Evolutionary conservation across 139 green algal species (phyloP).

Genomic region (Chlamydomonas applanata): DNA sequence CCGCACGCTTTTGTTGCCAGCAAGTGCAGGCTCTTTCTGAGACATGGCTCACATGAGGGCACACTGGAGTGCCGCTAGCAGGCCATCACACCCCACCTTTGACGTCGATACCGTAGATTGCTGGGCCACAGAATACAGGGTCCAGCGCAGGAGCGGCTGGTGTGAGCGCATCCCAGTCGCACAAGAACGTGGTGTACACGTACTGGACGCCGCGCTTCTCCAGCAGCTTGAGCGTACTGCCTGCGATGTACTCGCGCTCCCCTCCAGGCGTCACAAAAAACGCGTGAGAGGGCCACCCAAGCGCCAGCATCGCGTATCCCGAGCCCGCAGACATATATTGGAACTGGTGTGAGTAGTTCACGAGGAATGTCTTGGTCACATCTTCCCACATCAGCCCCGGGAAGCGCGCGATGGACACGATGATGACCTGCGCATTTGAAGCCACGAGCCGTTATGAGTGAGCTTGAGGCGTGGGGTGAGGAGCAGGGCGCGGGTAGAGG

Average conservation of each 20-base stretch:
- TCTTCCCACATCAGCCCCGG: background rate
- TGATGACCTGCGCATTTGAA: background rate
- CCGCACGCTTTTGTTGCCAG: no score
- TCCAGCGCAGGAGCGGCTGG: background rate
- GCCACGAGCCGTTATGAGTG: no score
- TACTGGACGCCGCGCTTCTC: conserved; percentile 9
- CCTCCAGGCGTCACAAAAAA: background rate
- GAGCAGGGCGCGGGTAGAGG: no score
- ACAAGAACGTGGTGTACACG: background rate
- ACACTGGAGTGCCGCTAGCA: no score
- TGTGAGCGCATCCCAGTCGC: background rate
- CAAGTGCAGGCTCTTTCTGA: no score
- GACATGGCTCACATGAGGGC: no score
- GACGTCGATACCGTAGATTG: conserved; percentile 3
- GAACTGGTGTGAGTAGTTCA: background rate
- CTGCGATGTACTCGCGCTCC: conserved; percentile 1
- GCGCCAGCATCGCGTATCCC: background rate
- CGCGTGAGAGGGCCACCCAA: background rate
- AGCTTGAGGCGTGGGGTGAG: no score
- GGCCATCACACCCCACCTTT: background rate
- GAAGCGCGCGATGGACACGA: conserved; percentile 8
- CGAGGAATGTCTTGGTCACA: background rate
- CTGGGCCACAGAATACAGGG: conserved; percentile 3
- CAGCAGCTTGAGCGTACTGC: conserved; percentile 5
- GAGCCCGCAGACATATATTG: background rate